Evolutionary conservation across 176 grass and related monocot species (phyloP).

Genomic region (Musa troglodytarum): DNA sequence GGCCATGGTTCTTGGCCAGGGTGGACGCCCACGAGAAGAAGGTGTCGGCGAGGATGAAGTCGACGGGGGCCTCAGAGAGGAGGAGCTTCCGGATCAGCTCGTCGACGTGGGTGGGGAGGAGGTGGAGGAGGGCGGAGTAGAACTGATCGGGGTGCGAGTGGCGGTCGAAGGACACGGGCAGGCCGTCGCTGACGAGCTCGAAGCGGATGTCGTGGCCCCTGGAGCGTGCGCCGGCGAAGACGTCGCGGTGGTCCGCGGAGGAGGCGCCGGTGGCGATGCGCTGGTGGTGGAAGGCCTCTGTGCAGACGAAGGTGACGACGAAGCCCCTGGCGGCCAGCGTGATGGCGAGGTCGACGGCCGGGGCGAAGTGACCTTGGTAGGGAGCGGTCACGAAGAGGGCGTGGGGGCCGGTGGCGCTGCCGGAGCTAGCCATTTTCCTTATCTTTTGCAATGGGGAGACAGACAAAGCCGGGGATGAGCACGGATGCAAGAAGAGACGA

Average conservation of each 20-base stretch:
- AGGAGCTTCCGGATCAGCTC: constrained; percentile 42
- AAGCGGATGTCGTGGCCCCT: constrained; percentile 38
- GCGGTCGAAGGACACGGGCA: constrained; percentile 49
- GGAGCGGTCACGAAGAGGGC: constrained; percentile 55
- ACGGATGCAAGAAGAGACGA: no score
- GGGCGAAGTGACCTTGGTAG: constrained; percentile 73
- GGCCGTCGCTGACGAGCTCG: constrained; percentile 60
- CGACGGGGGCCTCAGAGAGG: constrained; percentile 23
- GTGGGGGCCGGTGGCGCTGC: constrained; percentile 18
- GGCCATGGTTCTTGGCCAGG: constrained; percentile 29
- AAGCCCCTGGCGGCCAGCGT: constrained; percentile 32
- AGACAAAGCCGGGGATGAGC: no score
- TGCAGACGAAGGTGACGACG: constrained; percentile 68
- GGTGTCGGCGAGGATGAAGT: constrained; percentile 49
- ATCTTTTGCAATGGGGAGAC: no score
- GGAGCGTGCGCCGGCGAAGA: constrained; percentile 24
- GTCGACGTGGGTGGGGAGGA: constrained; percentile 56
- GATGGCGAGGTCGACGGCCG: constrained; percentile 48
- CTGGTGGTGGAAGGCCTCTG: constrained; percentile 55
- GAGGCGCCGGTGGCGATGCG: not conserved
- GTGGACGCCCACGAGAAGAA: constrained; percentile 66
- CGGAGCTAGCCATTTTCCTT: not conserved
- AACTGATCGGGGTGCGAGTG: constrained; percentile 56
- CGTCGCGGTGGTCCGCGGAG: not conserved
- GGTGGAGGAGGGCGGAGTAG: constrained; percentile 48